Conservation (phyloP, 257 asterid genomes). For the Capsicum rhomboideum region DNA sequence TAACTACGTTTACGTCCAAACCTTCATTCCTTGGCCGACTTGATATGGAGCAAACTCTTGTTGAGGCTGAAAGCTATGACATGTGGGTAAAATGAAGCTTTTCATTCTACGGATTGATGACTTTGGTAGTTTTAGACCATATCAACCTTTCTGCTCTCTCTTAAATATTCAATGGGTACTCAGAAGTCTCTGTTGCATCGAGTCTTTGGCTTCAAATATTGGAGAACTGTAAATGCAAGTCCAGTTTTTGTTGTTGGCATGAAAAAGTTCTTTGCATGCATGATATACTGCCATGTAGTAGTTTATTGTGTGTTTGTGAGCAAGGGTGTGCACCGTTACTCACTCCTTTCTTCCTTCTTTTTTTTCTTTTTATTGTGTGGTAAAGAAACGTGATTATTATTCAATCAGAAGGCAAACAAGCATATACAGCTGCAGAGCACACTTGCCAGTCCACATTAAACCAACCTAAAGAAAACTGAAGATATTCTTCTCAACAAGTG, state of each 20-base stretch:
- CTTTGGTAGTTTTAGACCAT: background rate
- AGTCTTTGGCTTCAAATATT: background rate
- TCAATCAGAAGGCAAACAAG: background rate
- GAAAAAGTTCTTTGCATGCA: background rate
- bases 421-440: background rate
- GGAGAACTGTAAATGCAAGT: background rate
- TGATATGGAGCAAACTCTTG: constrained; percentile 91
- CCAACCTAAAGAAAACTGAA: background rate
- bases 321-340: background rate
- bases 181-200: background rate
- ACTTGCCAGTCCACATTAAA: background rate
- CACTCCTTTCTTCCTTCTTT: background rate
- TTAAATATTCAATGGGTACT: background rate
- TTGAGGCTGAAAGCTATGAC: constrained; percentile 92
- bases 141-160: background rate
- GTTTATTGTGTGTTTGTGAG: background rate
- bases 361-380: background rate
- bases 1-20: constrained; percentile 76
- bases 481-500: background rate
- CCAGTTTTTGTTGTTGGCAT: background rate
- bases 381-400: background rate
- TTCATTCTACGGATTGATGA: background rate
- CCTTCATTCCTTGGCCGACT: constrained; percentile 78
- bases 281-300: background rate
- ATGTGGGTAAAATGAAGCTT: constrained; percentile 39